Conservation (phyloP, 495 filamentous ascomycete species). For the Amniculicola lignicola region DNA sequence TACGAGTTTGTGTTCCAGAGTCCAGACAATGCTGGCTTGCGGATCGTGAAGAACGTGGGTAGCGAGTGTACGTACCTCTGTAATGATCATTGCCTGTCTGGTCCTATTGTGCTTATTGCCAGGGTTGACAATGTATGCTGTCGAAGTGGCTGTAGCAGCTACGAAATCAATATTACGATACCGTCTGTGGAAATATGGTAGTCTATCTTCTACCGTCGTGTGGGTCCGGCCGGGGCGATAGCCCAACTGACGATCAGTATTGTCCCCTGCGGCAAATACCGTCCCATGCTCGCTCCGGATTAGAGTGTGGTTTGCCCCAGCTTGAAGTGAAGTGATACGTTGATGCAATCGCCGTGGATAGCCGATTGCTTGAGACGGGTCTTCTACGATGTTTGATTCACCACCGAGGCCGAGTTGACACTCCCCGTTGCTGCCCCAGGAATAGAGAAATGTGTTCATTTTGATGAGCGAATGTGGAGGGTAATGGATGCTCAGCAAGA, state of each 20-base stretch:
- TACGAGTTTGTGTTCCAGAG: no score
- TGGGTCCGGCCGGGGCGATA: no score
- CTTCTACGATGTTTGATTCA: background rate
- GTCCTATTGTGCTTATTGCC: background rate
- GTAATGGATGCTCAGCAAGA: background rate
- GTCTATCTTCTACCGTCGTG: no score
- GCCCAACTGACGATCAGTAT: slow-evolving; percentile 7
- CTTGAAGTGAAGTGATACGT: background rate
- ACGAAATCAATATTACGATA: no score
- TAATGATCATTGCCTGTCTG: background rate
- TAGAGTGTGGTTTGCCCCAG: slow-evolving; percentile 24
- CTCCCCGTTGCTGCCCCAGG: slow-evolving; percentile 89
- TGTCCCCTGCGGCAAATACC: slow-evolving; percentile 14
- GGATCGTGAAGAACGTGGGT: no score
- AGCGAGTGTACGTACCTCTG: no score
- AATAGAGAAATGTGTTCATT: slow-evolving; percentile 50
- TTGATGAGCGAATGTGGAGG: background rate
- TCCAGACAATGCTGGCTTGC: no score
- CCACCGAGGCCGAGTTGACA: slow-evolving; percentile 71
- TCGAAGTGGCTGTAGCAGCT: slow-evolving; percentile 41
- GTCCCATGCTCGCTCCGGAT: background rate
- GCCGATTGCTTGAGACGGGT: no score
- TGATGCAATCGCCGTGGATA: no score
- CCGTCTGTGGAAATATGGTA: background rate
- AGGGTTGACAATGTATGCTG: slow-evolving; percentile 58